Evolutionary conservation across 345 rosid species (phyloP).

Genomic region (Bretschneidera sinensis): DNA sequence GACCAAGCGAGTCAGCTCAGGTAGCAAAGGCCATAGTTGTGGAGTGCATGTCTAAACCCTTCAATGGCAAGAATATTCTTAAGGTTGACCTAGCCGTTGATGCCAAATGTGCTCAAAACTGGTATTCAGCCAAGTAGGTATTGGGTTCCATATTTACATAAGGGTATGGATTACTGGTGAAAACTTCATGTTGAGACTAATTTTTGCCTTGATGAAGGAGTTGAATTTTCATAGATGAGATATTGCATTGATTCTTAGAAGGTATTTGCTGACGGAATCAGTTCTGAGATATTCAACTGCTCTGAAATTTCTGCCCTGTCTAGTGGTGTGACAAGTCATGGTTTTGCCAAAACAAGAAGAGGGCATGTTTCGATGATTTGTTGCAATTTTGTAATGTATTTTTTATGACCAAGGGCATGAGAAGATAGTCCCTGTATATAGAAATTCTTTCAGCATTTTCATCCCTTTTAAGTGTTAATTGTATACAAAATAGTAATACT

Average conservation of each 20-base stretch:
- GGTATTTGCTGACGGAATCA: background rate
- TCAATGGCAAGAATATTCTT: slow-evolving; percentile 65
- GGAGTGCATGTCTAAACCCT: slow-evolving; percentile 88
- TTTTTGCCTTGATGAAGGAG: background rate
- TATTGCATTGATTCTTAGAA: background rate
- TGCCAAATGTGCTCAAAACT: slow-evolving; percentile 87
- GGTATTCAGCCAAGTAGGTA: slow-evolving; percentile 82
- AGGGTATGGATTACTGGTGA: background rate
- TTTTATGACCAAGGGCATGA: background rate
- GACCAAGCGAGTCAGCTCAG: slow-evolving; percentile 83
- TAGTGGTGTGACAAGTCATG: background rate
- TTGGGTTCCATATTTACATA: slow-evolving; percentile 12
- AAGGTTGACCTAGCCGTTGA: slow-evolving; percentile 78
- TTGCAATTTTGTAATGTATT: background rate
- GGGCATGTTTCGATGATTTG: background rate
- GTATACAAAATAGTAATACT: background rate
- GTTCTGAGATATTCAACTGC: background rate
- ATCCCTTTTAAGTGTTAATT: background rate
- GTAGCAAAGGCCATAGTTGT: slow-evolving; percentile 77
- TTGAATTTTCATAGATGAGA: background rate
- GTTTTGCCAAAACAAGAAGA: background rate
- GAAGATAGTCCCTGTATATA: background rate
- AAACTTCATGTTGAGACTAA: background rate
- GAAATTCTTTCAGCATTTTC: background rate
- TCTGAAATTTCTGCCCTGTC: background rate